These are phyloP conservation scores for Serendipita sp. DNA, from an alignment of 1,284 basidiomycete species.

Conservation along the genomic window DNA sequence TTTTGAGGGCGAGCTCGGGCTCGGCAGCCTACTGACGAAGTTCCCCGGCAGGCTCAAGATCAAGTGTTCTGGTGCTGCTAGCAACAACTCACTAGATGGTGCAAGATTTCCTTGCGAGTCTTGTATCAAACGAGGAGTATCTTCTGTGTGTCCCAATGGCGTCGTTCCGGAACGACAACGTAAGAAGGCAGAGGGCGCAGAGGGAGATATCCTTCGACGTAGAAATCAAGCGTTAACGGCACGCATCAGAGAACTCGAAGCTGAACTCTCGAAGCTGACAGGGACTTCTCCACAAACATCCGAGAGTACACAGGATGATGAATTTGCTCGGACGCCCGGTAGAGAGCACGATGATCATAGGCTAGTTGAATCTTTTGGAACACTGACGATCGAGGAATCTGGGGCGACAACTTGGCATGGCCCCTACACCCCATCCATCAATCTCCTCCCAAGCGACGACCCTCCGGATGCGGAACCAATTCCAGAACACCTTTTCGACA, in stretches of 20 bases:
- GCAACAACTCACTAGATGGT: too few relatives aligned
- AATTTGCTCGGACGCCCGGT: background rate
- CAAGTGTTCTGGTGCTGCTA: background rate
- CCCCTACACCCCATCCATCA: background rate
- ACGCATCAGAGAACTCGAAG: background rate
- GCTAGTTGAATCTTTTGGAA: background rate
- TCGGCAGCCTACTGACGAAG: background rate
- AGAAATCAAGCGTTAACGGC: background rate
- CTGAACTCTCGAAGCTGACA: background rate
- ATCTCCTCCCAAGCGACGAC: background rate
- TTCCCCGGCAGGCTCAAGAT: slow-evolving; percentile 1
- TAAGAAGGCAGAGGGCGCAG: background rate
- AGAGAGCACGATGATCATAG: background rate
- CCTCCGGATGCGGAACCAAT: background rate
- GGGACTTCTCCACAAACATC: background rate
- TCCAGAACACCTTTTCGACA: background rate
- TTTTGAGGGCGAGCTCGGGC: background rate
- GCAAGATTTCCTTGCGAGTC: background rate
- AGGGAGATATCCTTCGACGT: background rate
- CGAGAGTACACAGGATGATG: background rate
- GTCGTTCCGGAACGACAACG: background rate
- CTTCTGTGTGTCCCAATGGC: slow-evolving; percentile 3
- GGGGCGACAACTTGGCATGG: slow-evolving; percentile 1
- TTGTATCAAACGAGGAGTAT: background rate
- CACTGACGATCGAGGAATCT: slow-evolving; percentile 2